Base-by-base conservation (phyloP, 306 rosid genomes). In the Luffa aegyptiaca region DNA sequence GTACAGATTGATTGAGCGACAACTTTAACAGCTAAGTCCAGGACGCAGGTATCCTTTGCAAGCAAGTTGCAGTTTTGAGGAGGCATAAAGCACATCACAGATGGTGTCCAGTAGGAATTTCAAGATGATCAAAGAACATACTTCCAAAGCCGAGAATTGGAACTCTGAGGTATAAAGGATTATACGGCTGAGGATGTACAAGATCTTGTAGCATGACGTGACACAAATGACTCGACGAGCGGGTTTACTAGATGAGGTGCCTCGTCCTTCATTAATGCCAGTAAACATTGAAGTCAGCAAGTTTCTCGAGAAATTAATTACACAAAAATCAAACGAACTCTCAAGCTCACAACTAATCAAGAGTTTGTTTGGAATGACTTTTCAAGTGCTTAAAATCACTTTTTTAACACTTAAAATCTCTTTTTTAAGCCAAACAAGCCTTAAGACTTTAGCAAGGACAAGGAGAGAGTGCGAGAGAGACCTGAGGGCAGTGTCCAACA, bases 401-500 rank as follows among this genome's bases (percentile, higher is more conserved):
- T 26, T 26, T 26, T 26, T 26, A 26, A 26, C n/a, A n/a, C 31
- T 26, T 26, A 26, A 26, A 26, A 26, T 26, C 31, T 0, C 31
- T 26, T 26, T 26, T 26, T 26, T 26, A 26, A 26, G 31, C 31
- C 31, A 26, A 26, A 26, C 31, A 26, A 26, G 31, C 31, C 31
- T 26, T 26, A 26, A 26, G 31, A 26, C 31, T 26, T 26, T 26
- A 26, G 31, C 31, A 26, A 26, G 31, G 31, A 26, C 31, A 26
- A 26, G 31, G 74, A 76, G 35, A 4, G 84, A 69, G 59, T 7
- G 73, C 49, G 68, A 65, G 78, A 52, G 73, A 77, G 36, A 94
- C 98, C 98, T 94, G 97, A 69, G 98, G 98, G 87, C 98, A 94
- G 75, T 94, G 98, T n/a, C 98, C 97, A 82, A 91, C 97, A 81